Evolutionary conservation across 495 filamentous ascomycete species (phyloP).

Genomic region (Tuber calosporum): DNA sequence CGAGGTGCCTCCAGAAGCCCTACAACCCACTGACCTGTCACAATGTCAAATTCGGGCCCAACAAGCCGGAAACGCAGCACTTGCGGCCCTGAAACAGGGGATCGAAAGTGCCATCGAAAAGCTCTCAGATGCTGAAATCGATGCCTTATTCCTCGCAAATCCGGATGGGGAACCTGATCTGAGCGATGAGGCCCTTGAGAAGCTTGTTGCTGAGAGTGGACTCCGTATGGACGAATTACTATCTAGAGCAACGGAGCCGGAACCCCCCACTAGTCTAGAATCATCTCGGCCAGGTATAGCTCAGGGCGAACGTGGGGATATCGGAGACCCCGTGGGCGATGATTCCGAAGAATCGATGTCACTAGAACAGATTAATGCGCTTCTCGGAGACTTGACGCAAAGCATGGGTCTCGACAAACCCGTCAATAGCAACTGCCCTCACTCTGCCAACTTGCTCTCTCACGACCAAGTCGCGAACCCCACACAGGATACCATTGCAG

Average conservation of each 20-base stretch:
- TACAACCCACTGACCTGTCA: background rate
- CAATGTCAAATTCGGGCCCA: background rate
- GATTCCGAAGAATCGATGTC: background rate
- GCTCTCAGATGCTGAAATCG: background rate
- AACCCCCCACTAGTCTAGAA: background rate
- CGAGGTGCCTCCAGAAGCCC: background rate
- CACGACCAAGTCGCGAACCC: background rate
- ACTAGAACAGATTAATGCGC: background rate
- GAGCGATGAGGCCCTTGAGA: conserved; percentile 20
- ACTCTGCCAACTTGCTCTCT: background rate
- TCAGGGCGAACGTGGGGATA: background rate
- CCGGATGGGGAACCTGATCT: conserved; percentile 20
- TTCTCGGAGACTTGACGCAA: background rate
- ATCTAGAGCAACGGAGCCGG: conserved; percentile 12
- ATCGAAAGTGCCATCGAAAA: background rate
- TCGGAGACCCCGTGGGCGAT: background rate
- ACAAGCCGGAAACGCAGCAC: background rate
- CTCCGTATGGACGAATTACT: conserved; percentile 15
- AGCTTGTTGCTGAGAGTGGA: conserved; percentile 23
- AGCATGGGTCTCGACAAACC: background rate
- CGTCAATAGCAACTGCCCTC: background rate
- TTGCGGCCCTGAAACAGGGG: background rate
- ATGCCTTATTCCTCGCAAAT: background rate
- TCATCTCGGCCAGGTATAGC: background rate
- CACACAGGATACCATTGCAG: background rate